phyloP scores from a whole-genome alignment of 495 filamentous ascomycete species.

The Penicillium argentinense region DNA sequence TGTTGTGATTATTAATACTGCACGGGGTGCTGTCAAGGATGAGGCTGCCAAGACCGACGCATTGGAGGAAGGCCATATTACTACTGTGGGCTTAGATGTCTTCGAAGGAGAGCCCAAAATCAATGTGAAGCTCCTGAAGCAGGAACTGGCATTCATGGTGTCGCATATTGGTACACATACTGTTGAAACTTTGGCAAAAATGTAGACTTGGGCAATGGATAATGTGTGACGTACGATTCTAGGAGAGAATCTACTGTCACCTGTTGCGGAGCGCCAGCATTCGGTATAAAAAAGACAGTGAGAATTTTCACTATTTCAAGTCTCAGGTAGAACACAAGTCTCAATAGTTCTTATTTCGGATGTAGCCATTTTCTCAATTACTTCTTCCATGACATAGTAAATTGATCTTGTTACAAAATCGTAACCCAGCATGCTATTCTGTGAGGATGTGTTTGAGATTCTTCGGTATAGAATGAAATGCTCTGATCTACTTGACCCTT shows the following conservation, averaged over 20 bases:
- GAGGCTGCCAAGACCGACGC: conserved; percentile 53
- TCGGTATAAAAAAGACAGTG: no score
- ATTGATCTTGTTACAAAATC: no score
- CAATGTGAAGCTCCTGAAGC: not conserved
- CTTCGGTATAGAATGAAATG: no score
- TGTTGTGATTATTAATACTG: conserved; percentile 60
- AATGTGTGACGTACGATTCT: not conserved
- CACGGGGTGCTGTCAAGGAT: conserved; percentile 56
- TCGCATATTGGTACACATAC: conserved; percentile 11
- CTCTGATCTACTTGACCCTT: no score
- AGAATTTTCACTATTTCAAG: no score
- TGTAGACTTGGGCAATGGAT: conserved; percentile 11
- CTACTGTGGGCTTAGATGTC: not conserved
- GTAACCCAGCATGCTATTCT: no score
- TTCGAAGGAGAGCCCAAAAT: not conserved
- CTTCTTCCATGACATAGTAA: no score
- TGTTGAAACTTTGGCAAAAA: conserved; percentile 5
- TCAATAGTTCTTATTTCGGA: no score
- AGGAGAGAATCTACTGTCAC: not conserved
- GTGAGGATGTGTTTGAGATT: no score
- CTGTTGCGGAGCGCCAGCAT: conserved; percentile 6
- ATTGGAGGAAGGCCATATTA: not conserved
- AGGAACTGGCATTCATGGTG: conserved; percentile 2
- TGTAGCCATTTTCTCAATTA: no score
- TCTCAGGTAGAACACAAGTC: no score